These are phyloP conservation scores for Gossypium thurberi DNA, from an alignment of 345 rosid species.

Conservation along the genomic window DNA sequence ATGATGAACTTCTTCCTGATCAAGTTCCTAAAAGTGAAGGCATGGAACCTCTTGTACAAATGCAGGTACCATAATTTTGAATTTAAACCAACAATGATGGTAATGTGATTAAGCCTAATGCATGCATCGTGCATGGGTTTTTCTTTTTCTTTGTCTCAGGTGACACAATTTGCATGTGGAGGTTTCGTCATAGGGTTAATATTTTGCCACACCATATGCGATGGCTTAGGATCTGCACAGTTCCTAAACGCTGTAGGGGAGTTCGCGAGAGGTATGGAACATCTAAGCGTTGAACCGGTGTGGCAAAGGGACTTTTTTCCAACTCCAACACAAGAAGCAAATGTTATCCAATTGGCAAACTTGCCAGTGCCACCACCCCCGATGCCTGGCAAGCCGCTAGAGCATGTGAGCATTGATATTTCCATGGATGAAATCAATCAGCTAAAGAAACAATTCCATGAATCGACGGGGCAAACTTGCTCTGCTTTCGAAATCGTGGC, in stretches of 20 bases:
- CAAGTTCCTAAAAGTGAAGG: constrained; percentile 23
- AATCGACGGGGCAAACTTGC: constrained; percentile 32
- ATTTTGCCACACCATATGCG: constrained; percentile 52
- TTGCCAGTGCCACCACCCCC: constrained; percentile 23
- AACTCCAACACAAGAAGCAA: constrained; percentile 5
- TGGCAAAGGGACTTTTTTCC: constrained; percentile 49
- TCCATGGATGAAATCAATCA: constrained; percentile 34
- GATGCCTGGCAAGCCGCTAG: constrained; percentile 33
- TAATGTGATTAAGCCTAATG: neutral
- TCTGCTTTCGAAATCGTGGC: constrained; percentile 55
- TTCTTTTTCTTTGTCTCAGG: constrained; percentile 25
- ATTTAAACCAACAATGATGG: neutral
- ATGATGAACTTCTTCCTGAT: constrained; percentile 42
- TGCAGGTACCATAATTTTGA: constrained; percentile 39
- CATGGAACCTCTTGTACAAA: constrained; percentile 49
- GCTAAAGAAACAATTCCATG: constrained; percentile 31
- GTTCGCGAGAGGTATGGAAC: constrained; percentile 35
- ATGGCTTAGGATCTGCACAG: constrained; percentile 72
- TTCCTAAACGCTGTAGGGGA: constrained; percentile 62
- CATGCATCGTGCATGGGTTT: neutral
- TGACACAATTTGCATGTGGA: constrained; percentile 56
- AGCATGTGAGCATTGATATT: constrained; percentile 49
- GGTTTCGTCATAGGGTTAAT: constrained; percentile 63
- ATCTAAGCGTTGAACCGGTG: constrained; percentile 31
- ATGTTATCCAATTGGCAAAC: neutral